A percentile compares a stretch with the other conserved stretches of the same genome.
Conservation (phyloP, 352 stramenopile genomes). For the Elongisporangium anandrum region DNA sequence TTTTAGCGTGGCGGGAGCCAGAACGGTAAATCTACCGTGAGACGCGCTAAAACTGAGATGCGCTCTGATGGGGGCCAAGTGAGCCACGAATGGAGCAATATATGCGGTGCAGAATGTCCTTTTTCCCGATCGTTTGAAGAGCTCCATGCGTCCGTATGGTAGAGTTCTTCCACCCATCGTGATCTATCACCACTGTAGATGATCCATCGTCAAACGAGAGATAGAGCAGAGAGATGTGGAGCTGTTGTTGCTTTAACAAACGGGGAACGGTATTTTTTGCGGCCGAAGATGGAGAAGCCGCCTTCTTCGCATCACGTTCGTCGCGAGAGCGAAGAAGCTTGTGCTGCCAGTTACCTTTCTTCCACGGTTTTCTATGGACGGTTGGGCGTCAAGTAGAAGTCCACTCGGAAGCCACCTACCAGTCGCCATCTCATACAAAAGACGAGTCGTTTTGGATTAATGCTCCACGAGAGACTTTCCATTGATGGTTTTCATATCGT, state of each 20-base stretch:
- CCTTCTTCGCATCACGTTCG: neutral
- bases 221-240: neutral
- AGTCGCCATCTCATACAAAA: neutral
- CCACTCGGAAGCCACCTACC: neutral
- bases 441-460: neutral
- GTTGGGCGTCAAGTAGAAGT: neutral
- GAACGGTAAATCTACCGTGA: neutral
- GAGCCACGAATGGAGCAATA: neutral
- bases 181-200: neutral
- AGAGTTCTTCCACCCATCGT: neutral
- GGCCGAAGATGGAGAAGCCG: neutral
- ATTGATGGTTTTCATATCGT: neutral
- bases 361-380: neutral
- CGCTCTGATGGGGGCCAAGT: too few species aligned
- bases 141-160: neutral
- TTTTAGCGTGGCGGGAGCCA: neutral
- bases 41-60: neutral
- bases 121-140: neutral
- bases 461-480: neutral
- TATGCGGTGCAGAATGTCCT: neutral
- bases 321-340: neutral
- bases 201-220: neutral
- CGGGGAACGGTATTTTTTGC: neutral
- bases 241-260: neutral
- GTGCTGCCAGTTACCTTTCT: neutral